phyloP scores from a whole-genome alignment of 306 rosid species.

The Cyamopsis tetragonoloba region DNA sequence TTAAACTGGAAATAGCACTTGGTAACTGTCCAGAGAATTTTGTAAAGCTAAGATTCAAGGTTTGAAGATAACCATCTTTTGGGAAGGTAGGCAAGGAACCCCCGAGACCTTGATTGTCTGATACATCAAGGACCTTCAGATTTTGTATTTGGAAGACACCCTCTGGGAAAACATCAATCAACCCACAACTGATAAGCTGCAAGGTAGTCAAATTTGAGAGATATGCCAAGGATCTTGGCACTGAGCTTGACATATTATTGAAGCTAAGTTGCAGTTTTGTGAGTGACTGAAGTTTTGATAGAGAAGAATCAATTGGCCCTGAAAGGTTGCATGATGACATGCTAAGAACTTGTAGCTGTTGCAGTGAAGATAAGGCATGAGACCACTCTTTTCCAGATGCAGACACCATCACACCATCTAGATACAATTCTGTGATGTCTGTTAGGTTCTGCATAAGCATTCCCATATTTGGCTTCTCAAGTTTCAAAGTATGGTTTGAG shows the following conservation, averaged over 20 bases:
- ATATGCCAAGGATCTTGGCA: constrained; percentile 17
- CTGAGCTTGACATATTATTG: constrained; percentile 14
- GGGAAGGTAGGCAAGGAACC: constrained; percentile 34
- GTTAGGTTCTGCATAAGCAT: constrained; percentile 28
- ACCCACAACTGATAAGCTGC: neutral
- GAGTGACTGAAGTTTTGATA: neutral
- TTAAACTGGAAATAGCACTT: constrained; percentile 4
- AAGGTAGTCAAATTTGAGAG: constrained; percentile 14
- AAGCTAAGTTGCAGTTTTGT: neutral
- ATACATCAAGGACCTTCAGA: constrained; percentile 16
- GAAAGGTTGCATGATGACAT: constrained; percentile 24
- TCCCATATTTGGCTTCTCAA: constrained; percentile 17
- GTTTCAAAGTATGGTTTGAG: neutral
- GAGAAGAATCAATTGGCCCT: constrained; percentile 33
- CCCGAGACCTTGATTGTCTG: constrained; percentile 3
- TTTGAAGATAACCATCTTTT: constrained; percentile 7
- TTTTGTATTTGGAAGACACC: constrained; percentile 3
- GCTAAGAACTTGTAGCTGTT: constrained; percentile 20
- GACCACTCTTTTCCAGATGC: constrained; percentile 42
- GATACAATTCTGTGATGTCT: constrained; percentile 21
- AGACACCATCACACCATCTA: constrained; percentile 40
- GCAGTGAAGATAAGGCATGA: constrained; percentile 13
- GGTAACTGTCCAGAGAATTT: constrained; percentile 30
- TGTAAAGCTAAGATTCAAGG: constrained; percentile 2
- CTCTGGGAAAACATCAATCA: constrained; percentile 14